Evolutionary conservation across 257 asterid species (phyloP), one percentile per base, ranked within the genome.

Genomic region (Solanum clarkiae): DNA sequence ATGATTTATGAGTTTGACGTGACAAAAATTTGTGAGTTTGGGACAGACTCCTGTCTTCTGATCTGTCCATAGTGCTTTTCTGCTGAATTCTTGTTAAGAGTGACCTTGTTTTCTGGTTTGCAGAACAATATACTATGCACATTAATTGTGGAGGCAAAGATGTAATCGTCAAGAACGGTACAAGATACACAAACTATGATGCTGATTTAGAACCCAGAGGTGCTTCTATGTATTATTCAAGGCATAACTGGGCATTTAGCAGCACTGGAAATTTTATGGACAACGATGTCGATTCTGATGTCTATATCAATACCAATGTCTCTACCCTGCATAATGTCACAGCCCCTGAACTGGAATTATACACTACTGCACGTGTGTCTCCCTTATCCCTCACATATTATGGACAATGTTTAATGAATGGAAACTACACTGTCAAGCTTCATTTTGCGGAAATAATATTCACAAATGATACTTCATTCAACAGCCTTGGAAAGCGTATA

Each of bases 261-360:
- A 96, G 98, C 96, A 94, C 98, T 0, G 99, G 99, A 65, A 91
- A 94, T 87, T 94, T 94, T 91, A 87, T 94, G 94, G 98, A 94
- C 88, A 87, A 96, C 42, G 93, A 91, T 68, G 62, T 85, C 10
- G 93, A 93, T 86, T 81, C 93, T 8, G 98, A 95, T 84, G 85
- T 91, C 83, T 94, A 95, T 86, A 89, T 91, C 6, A 68, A 84
- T 57, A 84, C 90, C 51, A 93, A 91, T 63, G 63, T 88, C 57
- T 90, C 97, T 51, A 60, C 88, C 36, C 80, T 93, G 36, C 22
- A 85, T 53, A 89, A 90, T 56, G 87, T 88, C 54, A 51, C 87
- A 84, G 42, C 85, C 63, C 88, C 89, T 9, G 86, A 86, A 44
- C 88, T 88, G 1, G 92, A 88, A 53, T 92, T 94, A 10, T 96